Percentiles rank a stretch among this genome's conserved stretches.
Conservation (phyloP, 345 rosid genomes). For the Ceriops tagal region DNA sequence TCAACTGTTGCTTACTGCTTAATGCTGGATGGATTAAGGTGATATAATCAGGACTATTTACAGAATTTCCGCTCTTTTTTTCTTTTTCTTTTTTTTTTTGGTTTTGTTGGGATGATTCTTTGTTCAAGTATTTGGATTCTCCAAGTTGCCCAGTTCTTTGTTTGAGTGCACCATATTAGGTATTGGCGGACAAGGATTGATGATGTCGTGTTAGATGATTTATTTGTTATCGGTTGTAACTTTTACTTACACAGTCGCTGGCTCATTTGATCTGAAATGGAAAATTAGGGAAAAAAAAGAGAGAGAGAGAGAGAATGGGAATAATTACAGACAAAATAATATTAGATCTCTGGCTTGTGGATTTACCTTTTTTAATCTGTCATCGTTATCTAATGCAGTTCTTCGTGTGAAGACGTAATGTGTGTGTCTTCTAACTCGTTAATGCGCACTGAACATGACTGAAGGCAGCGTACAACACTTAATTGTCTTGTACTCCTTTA, state of each 20-base stretch:
- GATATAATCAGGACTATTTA: no score
- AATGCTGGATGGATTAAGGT: no score
- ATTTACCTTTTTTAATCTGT: background rate
- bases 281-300: background rate
- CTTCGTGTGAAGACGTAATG: background rate
- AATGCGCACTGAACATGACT: background rate
- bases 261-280: background rate
- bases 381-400: background rate
- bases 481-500: no score
- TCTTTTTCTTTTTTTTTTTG: no score
- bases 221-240: background rate
- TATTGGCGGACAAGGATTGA: no score
- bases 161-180: no score
- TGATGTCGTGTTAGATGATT: background rate
- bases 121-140: no score
- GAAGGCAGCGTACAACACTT: background rate
- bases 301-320: background rate
- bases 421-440: background rate
- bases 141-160: no score
- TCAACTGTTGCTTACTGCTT: background rate
- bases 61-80: no score
- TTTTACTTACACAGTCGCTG: no score
- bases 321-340: background rate
- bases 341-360: conserved; percentile 1
- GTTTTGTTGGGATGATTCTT: no score